phyloP scores from a whole-genome alignment of 495 filamentous ascomycete genomes.

The Platismatia glauca region DNA sequence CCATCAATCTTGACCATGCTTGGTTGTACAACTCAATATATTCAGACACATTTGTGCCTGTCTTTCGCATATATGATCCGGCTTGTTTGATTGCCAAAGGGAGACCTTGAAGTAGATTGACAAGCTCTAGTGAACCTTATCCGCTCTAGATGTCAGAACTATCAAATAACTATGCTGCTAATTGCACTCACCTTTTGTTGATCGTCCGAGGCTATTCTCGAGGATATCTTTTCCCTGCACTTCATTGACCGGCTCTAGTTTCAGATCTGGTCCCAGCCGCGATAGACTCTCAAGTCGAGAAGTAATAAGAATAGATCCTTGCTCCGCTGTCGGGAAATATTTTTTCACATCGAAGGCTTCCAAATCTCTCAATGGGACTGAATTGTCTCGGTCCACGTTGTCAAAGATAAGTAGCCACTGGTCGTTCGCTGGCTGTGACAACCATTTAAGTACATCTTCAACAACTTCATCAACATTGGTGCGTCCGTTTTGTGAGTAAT shows the following conservation, averaged over 20 bases:
- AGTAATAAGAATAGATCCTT: slow-evolving; percentile 36
- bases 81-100: neutral
- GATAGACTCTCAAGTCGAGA: slow-evolving; percentile 25
- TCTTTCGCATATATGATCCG: neutral
- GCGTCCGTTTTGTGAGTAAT: neutral
- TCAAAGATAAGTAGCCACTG: slow-evolving; percentile 36
- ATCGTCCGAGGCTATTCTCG: neutral
- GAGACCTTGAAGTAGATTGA: neutral
- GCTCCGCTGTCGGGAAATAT: slow-evolving; percentile 30
- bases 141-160: neutral
- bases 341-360: slow-evolving; percentile 29
- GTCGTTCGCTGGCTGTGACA: slow-evolving; percentile 28
- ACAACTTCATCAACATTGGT: slow-evolving; percentile 19
- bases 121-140: neutral
- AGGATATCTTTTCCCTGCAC: neutral
- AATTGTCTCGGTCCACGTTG: slow-evolving; percentile 22
- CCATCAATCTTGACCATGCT: neutral
- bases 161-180: neutral
- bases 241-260: neutral
- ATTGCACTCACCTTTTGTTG: neutral
- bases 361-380: slow-evolving; percentile 25
- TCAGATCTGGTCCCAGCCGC: neutral
- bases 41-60: neutral
- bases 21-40: neutral
- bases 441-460: slow-evolving; percentile 29